Evolutionary conservation across 2,329 filamentous ascomycete genomes (phyloP), one percentile per base, ranked within the genome.

Genomic region (Ceratocystis harringtonii): DNA sequence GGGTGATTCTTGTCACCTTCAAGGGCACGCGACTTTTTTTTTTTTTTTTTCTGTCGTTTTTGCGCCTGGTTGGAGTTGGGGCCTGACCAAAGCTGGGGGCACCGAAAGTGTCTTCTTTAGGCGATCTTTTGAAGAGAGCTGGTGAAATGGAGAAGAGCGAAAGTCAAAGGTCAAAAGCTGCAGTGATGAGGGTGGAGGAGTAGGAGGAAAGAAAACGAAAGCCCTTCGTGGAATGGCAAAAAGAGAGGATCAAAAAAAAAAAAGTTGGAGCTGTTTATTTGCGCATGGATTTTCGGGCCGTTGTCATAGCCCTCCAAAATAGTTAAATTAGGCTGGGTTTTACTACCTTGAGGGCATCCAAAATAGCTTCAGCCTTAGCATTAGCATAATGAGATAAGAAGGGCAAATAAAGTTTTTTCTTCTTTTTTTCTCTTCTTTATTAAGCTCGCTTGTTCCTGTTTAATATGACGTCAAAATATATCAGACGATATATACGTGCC

Each of bases 191-290:
- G 41, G n/a, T 41, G n/a, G 36, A 22, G 8, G 30, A 45, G 15
- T 3, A 17, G 30, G 43, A 45, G 22, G 22, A 28, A 48, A 25
- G 17, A 17, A 61, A 19, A 3, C 36, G 10, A 41, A 41, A 41
- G 36, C 10, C 36, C 36, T 15, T 41, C 12, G 36, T 4, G 12
- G 36, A 41, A 41, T 15, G 10, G 10, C 10, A 41, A 45, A 60
- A 62, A 65, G 63, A 52, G 55, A 41, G 43, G 36, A 19, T 25
- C n/a, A n/a, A 48, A 30, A 50, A 63, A 36, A 32, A 63, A 63
- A 50, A 64, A 62, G 41, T 45, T 45, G 44, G 44, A 45, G 41
- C 22, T 45, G 41, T 45, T 62, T 45, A 48, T 44, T 48, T 45
- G 41, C 22, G 25, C 61, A 30, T 62, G 19, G 60, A 65, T 43